Conservation (phyloP, 306 rosid species). For the Erythrophleum fordii region DNA sequence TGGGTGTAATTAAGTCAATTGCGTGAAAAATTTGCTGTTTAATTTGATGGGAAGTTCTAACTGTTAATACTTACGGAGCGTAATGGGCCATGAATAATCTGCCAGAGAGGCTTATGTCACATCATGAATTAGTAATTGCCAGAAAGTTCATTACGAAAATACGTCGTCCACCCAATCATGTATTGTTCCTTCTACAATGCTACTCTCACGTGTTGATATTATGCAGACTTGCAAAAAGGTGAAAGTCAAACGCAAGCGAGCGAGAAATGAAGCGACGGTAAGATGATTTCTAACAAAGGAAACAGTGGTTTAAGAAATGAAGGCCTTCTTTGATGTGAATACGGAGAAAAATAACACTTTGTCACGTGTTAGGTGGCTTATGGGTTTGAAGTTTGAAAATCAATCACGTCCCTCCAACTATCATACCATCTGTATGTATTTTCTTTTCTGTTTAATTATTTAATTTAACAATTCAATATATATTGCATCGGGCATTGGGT, state of each 20-base stretch:
- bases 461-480: background rate
- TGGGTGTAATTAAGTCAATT: background rate
- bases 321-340: background rate
- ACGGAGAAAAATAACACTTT: background rate
- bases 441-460: background rate
- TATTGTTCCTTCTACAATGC: background rate
- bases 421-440: background rate
- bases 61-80: background rate
- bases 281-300: too few species aligned
- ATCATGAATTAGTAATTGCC: too few species aligned
- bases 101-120: background rate
- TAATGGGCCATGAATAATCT: background rate
- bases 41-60: conserved; percentile 9
- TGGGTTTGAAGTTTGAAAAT: conserved; percentile 9
- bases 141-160: background rate
- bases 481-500: too few species aligned
- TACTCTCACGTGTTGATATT: background rate
- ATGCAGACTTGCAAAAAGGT: too few species aligned
- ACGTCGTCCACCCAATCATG: background rate
- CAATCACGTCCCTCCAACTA: background rate
- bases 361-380: conserved; percentile 20
- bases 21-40: background rate
- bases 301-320: background rate
- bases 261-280: background rate
- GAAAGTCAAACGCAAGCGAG: background rate